Evolutionary conservation across 352 stramenopile species (phyloP).

Genomic region (Phytopythium kandeliae): DNA sequence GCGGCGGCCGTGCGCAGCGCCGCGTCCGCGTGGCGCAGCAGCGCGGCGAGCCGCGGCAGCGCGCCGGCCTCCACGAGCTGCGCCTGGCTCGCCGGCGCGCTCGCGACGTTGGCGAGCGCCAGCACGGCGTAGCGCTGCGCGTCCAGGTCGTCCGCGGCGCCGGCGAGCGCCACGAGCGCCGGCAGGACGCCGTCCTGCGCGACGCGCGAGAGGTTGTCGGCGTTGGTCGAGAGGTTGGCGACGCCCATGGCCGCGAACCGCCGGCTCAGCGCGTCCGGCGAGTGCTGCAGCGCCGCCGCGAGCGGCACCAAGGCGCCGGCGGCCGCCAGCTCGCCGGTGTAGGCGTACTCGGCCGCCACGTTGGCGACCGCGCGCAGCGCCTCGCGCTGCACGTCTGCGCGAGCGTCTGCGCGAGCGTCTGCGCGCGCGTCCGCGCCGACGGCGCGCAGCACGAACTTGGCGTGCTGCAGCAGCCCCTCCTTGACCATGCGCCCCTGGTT

Average conservation of each 20-base stretch:
- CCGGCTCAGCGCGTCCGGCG: constrained; percentile 90
- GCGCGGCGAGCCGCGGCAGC: constrained; percentile 58
- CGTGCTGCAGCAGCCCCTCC: constrained; percentile 92
- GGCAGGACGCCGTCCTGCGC: constrained; percentile 87
- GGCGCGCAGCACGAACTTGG: constrained; percentile 92
- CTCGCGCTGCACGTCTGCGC: constrained; percentile 94
- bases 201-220: constrained; percentile 87
- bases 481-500: constrained; percentile 96
- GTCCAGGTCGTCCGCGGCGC: constrained; percentile 76
- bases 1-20: constrained; percentile 86
- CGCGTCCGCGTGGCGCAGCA: constrained; percentile 79
- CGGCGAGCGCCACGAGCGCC: constrained; percentile 81
- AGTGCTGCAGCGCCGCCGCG: constrained; percentile 77
- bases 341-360: constrained; percentile 93
- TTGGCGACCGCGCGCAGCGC: constrained; percentile 92
- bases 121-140: constrained; percentile 92
- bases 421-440: too few relatives aligned
- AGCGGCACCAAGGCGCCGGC: constrained; percentile 88
- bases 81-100: constrained; percentile 74
- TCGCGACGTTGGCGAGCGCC: constrained; percentile 92
- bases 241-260: constrained; percentile 94
- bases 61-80: constrained; percentile 73
- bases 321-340: constrained; percentile 90
- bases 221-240: constrained; percentile 93
- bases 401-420: too few relatives aligned